These are phyloP conservation scores for Bremia lactucae DNA, from an alignment of 352 stramenopile genomes.

Conservation along the genomic window DNA sequence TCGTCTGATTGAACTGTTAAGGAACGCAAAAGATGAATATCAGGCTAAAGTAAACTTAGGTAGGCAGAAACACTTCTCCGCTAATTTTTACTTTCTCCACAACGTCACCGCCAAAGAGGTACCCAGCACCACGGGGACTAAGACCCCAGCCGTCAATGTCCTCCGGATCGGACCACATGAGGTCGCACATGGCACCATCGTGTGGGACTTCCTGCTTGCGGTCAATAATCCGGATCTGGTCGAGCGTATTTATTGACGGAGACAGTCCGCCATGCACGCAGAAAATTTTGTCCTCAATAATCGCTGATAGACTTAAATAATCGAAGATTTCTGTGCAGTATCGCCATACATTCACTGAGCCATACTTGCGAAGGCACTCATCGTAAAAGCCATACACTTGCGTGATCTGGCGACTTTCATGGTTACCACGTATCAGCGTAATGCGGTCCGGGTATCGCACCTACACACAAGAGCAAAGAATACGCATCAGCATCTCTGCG, in stretches of 20 bases:
- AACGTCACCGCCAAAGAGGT: slow-evolving; percentile 97
- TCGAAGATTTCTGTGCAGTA: slow-evolving; percentile 99
- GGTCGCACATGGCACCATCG: slow-evolving; percentile 98
- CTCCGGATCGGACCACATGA: slow-evolving; percentile 91
- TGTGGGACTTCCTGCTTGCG: slow-evolving; percentile 98
- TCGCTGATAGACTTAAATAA: slow-evolving; percentile 95
- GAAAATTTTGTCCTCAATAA: slow-evolving; percentile 99
- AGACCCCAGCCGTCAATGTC: slow-evolving; percentile 98
- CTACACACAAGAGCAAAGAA: slow-evolving; percentile 17
- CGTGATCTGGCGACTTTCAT: slow-evolving; percentile 97
- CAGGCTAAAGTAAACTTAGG: background rate
- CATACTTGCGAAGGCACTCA: slow-evolving; percentile 97
- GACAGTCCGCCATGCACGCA: slow-evolving; percentile 98
- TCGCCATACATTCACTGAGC: slow-evolving; percentile 97
- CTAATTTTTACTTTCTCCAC: slow-evolving; percentile 80
- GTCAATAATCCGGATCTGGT: slow-evolving; percentile 90
- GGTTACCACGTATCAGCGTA: slow-evolving; percentile 98
- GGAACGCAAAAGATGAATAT: slow-evolving; percentile 1
- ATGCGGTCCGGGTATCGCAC: slow-evolving; percentile 97
- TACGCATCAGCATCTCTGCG: background rate
- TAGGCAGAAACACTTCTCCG: too few species aligned
- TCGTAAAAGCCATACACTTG: slow-evolving; percentile 99
- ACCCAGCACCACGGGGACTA: slow-evolving; percentile 93
- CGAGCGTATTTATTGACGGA: slow-evolving; percentile 83
- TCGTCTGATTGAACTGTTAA: slow-evolving; percentile 94